A percentile compares a stretch with the other conserved stretches of the same genome.
Conservation (phyloP, 495 filamentous ascomycete genomes). For the Neurospora sp. region DNA sequence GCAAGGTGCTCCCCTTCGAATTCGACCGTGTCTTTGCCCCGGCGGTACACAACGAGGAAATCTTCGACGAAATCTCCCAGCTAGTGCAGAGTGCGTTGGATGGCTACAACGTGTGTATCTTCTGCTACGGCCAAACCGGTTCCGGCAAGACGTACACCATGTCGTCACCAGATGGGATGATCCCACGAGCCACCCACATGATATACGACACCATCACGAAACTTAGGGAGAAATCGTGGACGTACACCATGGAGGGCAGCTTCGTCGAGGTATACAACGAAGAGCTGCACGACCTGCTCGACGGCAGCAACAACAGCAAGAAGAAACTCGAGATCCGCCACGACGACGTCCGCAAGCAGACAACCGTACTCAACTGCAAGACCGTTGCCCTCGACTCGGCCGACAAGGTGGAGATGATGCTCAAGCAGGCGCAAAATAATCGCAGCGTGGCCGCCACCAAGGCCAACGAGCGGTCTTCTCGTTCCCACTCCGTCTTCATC, state of each 20-base stretch:
- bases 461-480: slow-evolving; percentile 87
- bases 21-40: slow-evolving; percentile 94
- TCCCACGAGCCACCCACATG: slow-evolving; percentile 82
- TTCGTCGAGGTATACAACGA: slow-evolving; percentile 99
- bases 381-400: slow-evolving; percentile 69
- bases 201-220: slow-evolving; percentile 80
- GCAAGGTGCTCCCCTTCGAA: slow-evolving; percentile 72
- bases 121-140: slow-evolving; percentile 97
- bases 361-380: slow-evolving; percentile 73
- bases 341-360: slow-evolving; percentile 69
- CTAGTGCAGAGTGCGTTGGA: slow-evolving; percentile 93
- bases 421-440: slow-evolving; percentile 69
- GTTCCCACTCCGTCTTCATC: slow-evolving; percentile 94
- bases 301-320: slow-evolving; percentile 75
- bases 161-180: slow-evolving; percentile 90
- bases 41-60: slow-evolving; percentile 62
- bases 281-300: slow-evolving; percentile 82
- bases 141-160: slow-evolving; percentile 97
- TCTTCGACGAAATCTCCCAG: slow-evolving; percentile 96
- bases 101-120: slow-evolving; percentile 98
- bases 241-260: slow-evolving; percentile 84
- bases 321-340: slow-evolving; percentile 91
- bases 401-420: slow-evolving; percentile 65
- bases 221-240: slow-evolving; percentile 86
- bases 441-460: slow-evolving; percentile 91